Evolutionary conservation across 176 grass and related monocot species (phyloP), one percentile per base, ranked within the genome.

Genomic region (bread wheat (Triticum aestivum)): DNA sequence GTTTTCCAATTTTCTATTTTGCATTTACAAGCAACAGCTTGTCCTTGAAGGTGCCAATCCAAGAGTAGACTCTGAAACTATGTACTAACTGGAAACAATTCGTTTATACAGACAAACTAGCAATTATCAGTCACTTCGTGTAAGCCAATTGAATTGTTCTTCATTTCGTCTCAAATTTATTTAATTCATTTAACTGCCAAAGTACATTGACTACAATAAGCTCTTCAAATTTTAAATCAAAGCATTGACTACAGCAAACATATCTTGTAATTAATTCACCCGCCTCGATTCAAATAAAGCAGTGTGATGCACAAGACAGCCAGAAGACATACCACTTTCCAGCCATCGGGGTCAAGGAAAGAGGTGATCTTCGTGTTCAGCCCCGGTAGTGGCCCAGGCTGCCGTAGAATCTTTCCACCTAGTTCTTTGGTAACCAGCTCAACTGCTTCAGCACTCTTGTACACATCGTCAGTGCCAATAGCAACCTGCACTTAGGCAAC

Each of bases 261-360:
- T 10, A 63, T 35, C 56, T 73, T 15, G 41, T 42, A 42, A 42
- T 42, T 42, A 42, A 42, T 42, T 42, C 41, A 42, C 41, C 27
- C 47, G 12, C 7, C 17, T 74, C 61, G 27, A 68, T 73, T 66
- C 79, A 11, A 11, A 85, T 11, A 66, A 76, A 82, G 14, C 0
- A 45, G 26, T 59, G 32, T 61, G 62, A 20, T 32, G 61, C 18
- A 26, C n/a, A 78, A 65, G 35, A 68, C 18, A 87, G 45, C 78
- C 17, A 21, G 54, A 83, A 52, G 71, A 0, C 90, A 58, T 96
- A 94, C 97, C 90, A 90, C 82, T 98, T 98, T 98, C 97, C 94
- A 98, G 82, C 97, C 97, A 94, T 98, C 97, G 44, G 97, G 97
- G 78, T 98, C 97, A 86, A 96, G 88, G 77, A 98, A 98, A 79